A percentile compares a stretch with the other conserved stretches of the same genome.
Evolutionary conservation across 1,284 basidiomycete species (phyloP).

Genomic region (Ceratobasidium sp.): DNA sequence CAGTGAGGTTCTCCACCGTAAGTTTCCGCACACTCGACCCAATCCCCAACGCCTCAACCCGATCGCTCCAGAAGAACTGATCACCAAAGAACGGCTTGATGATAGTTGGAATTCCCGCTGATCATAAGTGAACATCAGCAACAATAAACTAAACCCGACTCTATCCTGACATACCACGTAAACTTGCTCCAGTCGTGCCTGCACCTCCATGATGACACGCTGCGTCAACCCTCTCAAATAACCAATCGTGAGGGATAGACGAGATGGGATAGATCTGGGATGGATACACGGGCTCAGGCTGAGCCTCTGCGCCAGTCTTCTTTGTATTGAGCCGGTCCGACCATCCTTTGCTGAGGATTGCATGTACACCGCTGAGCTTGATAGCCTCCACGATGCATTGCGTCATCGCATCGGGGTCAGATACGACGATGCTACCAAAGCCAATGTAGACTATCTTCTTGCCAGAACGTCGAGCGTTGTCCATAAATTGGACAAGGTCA

Average conservation of each 20-base stretch:
- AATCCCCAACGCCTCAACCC: slow-evolving; percentile 91
- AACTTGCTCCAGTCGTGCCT: slow-evolving; percentile 92
- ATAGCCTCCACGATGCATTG: slow-evolving; percentile 90
- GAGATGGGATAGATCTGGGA: slow-evolving; percentile 83
- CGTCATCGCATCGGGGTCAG: slow-evolving; percentile 92
- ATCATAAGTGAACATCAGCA: slow-evolving; percentile 43
- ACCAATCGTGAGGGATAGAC: slow-evolving; percentile 96
- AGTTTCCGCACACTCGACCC: slow-evolving; percentile 88
- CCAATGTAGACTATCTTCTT: slow-evolving; percentile 98
- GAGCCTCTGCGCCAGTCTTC: slow-evolving; percentile 57
- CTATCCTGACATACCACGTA: slow-evolving; percentile 70
- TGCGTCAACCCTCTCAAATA: slow-evolving; percentile 93
- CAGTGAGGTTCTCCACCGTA: slow-evolving; percentile 77
- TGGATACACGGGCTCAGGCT: slow-evolving; percentile 74
- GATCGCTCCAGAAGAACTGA: slow-evolving; percentile 96
- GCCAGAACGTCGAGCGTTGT: slow-evolving; percentile 71
- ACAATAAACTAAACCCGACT: slow-evolving; percentile 37
- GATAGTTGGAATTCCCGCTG: slow-evolving; percentile 93
- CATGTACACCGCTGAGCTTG: slow-evolving; percentile 82
- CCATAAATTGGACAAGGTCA: slow-evolving; percentile 84
- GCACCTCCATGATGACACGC: slow-evolving; percentile 98
- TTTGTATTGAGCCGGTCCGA: slow-evolving; percentile 87
- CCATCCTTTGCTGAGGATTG: slow-evolving; percentile 97
- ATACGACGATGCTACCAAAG: slow-evolving; percentile 98
- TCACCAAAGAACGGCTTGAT: slow-evolving; percentile 98